A percentile compares a stretch with the other conserved stretches of the same genome.
Evolutionary conservation across 208 protist genomes (phyloP).

Genomic region (Lotmaria passim): DNA sequence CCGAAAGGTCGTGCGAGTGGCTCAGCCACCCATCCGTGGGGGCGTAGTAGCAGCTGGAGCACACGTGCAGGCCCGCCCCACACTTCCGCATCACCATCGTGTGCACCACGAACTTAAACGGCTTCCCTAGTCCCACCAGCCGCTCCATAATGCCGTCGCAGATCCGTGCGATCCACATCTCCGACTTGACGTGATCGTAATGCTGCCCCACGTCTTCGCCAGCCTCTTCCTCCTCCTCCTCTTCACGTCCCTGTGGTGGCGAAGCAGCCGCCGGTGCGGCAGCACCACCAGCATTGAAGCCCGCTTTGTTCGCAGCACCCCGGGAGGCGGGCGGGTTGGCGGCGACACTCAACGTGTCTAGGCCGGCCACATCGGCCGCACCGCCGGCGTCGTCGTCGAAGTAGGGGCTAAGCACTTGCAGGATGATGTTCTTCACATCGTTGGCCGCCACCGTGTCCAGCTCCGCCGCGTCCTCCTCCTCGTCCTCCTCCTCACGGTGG

Average conservation of each 20-base stretch:
- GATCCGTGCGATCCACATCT: constrained; percentile 81
- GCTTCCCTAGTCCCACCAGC: constrained; percentile 72
- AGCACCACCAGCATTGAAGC: too few relatives aligned
- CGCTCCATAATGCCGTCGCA: constrained; percentile 87
- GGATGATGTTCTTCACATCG: constrained; percentile 90
- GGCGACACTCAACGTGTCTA: constrained; percentile 3
- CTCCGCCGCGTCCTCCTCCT: constrained; percentile 31
- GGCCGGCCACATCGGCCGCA: constrained; percentile 14
- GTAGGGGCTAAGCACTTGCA: constrained; percentile 83
- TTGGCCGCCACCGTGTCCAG: constrained; percentile 65
- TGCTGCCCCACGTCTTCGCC: constrained; percentile 66
- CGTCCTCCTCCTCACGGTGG: constrained; percentile 23
- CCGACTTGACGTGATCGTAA: constrained; percentile 80
- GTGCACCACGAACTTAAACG: constrained; percentile 89
- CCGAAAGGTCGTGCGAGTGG: constrained; percentile 86
- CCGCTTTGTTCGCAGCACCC: not conserved
- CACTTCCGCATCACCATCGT: constrained; percentile 85
- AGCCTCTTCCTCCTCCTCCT: constrained; percentile 18
- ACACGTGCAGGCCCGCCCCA: constrained; percentile 86
- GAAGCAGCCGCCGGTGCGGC: not conserved
- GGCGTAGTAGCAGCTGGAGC: constrained; percentile 83
- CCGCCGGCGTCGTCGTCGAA: constrained; percentile 80
- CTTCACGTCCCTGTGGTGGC: not conserved
- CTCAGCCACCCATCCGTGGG: constrained; percentile 83
- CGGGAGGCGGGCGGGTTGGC: not conserved